A percentile compares a stretch with the other conserved stretches of the same genome.
phyloP scores from a whole-genome alignment of 1,284 basidiomycete species.

The Ceratobasidium sp. region DNA sequence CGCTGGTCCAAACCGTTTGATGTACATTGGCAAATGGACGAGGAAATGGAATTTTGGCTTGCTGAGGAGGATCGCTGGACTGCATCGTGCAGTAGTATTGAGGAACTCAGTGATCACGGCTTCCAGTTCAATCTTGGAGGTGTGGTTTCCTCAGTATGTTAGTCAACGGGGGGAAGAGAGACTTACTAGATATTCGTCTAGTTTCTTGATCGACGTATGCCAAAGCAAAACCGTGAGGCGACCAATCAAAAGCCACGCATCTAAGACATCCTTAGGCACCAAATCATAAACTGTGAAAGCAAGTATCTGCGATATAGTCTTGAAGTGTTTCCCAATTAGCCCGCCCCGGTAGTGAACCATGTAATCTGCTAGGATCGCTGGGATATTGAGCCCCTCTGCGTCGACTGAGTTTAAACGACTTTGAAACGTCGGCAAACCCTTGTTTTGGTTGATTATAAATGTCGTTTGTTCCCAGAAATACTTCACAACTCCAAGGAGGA shows the following conservation, averaged over 20 bases:
- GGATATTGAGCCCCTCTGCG: slow-evolving; percentile 29
- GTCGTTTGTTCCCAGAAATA: slow-evolving; percentile 57
- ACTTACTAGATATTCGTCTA: slow-evolving; percentile 51
- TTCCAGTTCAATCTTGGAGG: slow-evolving; percentile 54
- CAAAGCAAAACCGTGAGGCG: slow-evolving; percentile 53
- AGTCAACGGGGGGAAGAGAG: too few relatives aligned
- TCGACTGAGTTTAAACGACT: slow-evolving; percentile 53
- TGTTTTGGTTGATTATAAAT: slow-evolving; percentile 49
- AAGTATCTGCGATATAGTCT: slow-evolving; percentile 55
- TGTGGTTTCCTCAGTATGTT: too few relatives aligned
- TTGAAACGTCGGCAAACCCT: slow-evolving; percentile 53
- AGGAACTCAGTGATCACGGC: slow-evolving; percentile 51
- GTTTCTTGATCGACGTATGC: slow-evolving; percentile 53
- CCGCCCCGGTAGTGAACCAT: slow-evolving; percentile 52
- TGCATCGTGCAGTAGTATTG: neutral
- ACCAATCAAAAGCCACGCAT: slow-evolving; percentile 53
- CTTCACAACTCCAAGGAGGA: slow-evolving; percentile 59
- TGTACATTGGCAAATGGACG: slow-evolving; percentile 54
- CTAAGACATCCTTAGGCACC: slow-evolving; percentile 49
- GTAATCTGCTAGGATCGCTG: slow-evolving; percentile 51
- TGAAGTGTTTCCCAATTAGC: slow-evolving; percentile 57
- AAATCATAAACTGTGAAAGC: slow-evolving; percentile 54
- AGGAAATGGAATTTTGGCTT: slow-evolving; percentile 60
- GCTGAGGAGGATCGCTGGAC: slow-evolving; percentile 52
- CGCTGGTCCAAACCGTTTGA: slow-evolving; percentile 57